Percentiles rank a stretch among this genome's conserved stretches.
Evolutionary conservation across 2,329 filamentous ascomycete species (phyloP).

Genomic region (Cercospora nicotianae): DNA sequence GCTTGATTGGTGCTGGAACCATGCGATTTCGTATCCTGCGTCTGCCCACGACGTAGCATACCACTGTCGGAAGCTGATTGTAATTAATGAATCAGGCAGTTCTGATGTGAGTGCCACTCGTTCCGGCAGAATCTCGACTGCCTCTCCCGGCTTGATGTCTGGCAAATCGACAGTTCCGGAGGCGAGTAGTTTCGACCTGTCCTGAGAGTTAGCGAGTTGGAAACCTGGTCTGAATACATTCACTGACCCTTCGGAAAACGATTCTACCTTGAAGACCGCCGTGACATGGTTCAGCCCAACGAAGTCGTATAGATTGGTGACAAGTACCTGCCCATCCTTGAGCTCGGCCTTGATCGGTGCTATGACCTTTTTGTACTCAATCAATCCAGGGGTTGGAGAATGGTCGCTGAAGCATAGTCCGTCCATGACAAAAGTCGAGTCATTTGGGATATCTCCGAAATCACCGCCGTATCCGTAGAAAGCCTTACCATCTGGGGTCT

Average conservation of each 20-base stretch:
- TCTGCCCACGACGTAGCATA: constrained; percentile 49
- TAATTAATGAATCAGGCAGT: constrained; percentile 47
- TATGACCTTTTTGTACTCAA: constrained; percentile 46
- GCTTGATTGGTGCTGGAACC: constrained; percentile 23
- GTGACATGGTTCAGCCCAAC: constrained; percentile 21
- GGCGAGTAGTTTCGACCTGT: constrained; percentile 12
- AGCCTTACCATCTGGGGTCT: constrained; percentile 37
- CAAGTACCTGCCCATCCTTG: constrained; percentile 33
- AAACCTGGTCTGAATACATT: constrained; percentile 8
- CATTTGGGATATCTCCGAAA: constrained; percentile 24
- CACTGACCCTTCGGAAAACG: constrained; percentile 7
- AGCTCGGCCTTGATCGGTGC: constrained; percentile 39
- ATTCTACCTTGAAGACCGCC: constrained; percentile 15
- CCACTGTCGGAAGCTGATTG: constrained; percentile 48
- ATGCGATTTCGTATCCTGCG: constrained; percentile 26
- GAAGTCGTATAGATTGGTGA: constrained; percentile 41
- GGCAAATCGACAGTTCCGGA: constrained; percentile 14
- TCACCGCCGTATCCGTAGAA: constrained; percentile 46
- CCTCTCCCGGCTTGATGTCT: constrained; percentile 7
- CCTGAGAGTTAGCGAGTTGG: constrained; percentile 19
- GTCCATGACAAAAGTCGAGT: constrained; percentile 47
- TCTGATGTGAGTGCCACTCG: constrained; percentile 18
- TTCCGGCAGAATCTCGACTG: constrained; percentile 16
- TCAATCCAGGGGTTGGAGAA: constrained; percentile 41
- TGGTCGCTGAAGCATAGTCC: constrained; percentile 44